Conservation (phyloP, 352 stramenopile genomes). For the Globisporangium cylindrosporum region DNA sequence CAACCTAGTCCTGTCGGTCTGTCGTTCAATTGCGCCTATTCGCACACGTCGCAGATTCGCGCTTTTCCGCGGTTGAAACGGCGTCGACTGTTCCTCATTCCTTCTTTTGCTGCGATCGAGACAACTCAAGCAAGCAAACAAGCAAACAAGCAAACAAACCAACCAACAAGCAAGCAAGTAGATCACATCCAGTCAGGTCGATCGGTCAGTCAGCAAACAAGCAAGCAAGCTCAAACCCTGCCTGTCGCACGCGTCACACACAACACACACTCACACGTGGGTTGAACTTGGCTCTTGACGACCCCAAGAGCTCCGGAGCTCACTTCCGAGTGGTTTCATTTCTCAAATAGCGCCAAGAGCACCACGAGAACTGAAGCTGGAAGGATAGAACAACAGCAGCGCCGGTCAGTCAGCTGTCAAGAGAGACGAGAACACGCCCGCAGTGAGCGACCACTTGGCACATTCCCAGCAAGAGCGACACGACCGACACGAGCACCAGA, state of each 20-base stretch:
- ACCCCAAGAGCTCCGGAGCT: not conserved
- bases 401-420: not conserved
- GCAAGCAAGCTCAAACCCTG: not conserved
- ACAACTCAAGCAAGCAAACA: not conserved
- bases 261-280: not conserved
- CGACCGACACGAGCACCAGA: not conserved
- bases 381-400: not conserved
- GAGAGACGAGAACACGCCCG: not conserved
- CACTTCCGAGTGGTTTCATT: not conserved
- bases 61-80: constrained; percentile 3
- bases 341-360: not conserved
- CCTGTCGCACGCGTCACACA: not conserved
- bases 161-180: not conserved
- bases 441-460: not conserved
- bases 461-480: not conserved
- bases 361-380: not conserved
- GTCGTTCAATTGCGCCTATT: not conserved
- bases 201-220: not conserved
- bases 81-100: constrained; percentile 2
- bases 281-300: not conserved
- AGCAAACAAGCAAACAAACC: not conserved
- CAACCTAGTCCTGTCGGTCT: not conserved
- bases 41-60: not conserved
- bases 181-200: not conserved
- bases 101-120: constrained; percentile 8